phyloP scores from a whole-genome alignment of 257 asterid genomes.

The Agastache rugosa region DNA sequence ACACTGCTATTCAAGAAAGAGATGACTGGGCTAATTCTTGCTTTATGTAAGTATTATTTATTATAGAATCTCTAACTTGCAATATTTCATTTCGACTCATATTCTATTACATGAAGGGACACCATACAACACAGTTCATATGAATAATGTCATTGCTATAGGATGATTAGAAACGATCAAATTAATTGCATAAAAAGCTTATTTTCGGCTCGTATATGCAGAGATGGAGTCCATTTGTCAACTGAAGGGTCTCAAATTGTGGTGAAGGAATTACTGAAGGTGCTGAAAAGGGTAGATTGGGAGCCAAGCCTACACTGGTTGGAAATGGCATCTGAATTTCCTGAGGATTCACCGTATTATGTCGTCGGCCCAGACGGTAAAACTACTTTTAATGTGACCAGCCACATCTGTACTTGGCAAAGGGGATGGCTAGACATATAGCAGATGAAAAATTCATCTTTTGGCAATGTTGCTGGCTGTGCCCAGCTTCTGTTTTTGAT shows the following conservation, averaged over 20 bases:
- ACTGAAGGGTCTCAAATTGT: constrained; percentile 68
- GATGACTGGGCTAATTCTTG: constrained; percentile 56
- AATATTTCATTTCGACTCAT: not conserved
- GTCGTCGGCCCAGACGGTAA: constrained; percentile 57
- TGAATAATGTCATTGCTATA: not conserved
- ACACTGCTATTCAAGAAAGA: constrained; percentile 54
- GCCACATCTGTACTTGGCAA: constrained; percentile 55
- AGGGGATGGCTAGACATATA: constrained; percentile 55
- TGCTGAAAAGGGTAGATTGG: constrained; percentile 76
- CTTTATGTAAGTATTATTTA: constrained; percentile 49
- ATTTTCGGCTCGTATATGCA: constrained; percentile 34
- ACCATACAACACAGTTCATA: not conserved
- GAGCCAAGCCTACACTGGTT: constrained; percentile 76
- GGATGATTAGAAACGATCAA: not conserved
- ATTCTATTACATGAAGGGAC: not conserved
- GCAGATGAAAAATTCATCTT: not conserved
- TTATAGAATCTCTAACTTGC: not conserved
- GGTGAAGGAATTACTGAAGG: constrained; percentile 69
- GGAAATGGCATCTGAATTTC: constrained; percentile 62
- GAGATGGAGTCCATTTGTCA: constrained; percentile 87
- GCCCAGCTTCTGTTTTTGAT: not conserved
- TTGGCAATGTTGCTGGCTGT: not conserved
- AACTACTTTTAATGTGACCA: constrained; percentile 45
- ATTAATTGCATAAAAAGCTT: not conserved
- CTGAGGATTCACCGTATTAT: constrained; percentile 63